Evolutionary conservation across 2,329 filamentous ascomycete genomes (phyloP).

Genomic region (Bipolaris gigantea): DNA sequence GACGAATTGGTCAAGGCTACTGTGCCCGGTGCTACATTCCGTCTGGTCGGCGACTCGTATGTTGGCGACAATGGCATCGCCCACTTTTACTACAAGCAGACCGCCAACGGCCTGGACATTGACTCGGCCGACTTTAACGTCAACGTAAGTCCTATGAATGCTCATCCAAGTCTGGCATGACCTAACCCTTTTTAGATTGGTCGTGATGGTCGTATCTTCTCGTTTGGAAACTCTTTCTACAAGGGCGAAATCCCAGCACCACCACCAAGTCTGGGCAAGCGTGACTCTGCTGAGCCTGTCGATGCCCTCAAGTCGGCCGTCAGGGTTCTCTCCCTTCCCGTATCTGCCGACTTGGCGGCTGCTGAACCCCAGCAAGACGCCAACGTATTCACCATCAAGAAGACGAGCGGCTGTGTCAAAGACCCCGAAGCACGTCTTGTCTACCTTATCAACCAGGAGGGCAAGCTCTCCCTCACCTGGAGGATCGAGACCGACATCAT

Average conservation of each 20-base stretch:
- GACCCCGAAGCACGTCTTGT: constrained; percentile 60
- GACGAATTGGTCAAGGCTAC: constrained; percentile 39
- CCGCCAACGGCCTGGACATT: constrained; percentile 59
- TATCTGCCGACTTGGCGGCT: constrained; percentile 46
- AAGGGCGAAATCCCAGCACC: constrained; percentile 48
- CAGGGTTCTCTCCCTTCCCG: constrained; percentile 46
- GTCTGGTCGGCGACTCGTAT: constrained; percentile 57
- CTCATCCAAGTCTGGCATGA: background rate
- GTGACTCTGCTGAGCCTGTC: constrained; percentile 49
- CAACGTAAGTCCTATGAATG: constrained; percentile 51
- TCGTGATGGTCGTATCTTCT: constrained; percentile 59
- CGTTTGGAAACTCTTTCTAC: constrained; percentile 57
- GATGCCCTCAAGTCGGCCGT: constrained; percentile 50
- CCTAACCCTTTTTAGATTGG: constrained; percentile 46
- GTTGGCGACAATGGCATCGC: constrained; percentile 58
- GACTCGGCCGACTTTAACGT: constrained; percentile 65
- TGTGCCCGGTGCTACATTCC: constrained; percentile 50
- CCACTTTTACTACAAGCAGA: constrained; percentile 64
- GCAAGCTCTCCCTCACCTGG: constrained; percentile 57
- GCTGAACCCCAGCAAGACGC: constrained; percentile 44
- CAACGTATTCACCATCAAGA: constrained; percentile 51
- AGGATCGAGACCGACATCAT: constrained; percentile 61
- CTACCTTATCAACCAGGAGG: constrained; percentile 56
- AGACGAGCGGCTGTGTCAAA: constrained; percentile 53
- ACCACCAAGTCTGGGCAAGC: constrained; percentile 45